Conservation (phyloP, 2,329 filamentous ascomycete species). For the Ilyonectria mors-panacis region DNA sequence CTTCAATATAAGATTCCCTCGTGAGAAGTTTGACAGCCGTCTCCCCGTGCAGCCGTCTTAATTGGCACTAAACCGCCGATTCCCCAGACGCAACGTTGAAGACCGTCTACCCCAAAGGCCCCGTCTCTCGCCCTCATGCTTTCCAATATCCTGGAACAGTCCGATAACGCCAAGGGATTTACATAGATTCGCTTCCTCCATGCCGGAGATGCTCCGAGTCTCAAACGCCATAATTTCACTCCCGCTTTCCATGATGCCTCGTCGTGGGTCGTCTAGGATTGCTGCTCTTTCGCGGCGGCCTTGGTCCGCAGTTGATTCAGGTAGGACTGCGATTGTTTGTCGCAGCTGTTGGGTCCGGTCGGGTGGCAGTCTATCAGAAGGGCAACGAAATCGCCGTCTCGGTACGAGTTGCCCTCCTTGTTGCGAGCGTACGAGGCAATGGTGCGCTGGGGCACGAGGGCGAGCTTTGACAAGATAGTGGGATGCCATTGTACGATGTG, state of each 20-base stretch:
- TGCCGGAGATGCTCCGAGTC: constrained; percentile 6
- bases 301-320: constrained; percentile 62
- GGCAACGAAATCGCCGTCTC: constrained; percentile 88
- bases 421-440: constrained; percentile 83
- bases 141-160: constrained; percentile 1
- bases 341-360: constrained; percentile 73
- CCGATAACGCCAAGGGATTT: constrained; percentile 8
- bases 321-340: constrained; percentile 75
- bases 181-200: not conserved
- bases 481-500: constrained; percentile 97
- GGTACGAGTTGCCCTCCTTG: constrained; percentile 75
- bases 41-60: not conserved
- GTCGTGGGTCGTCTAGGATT: constrained; percentile 11
- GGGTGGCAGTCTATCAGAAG: constrained; percentile 82
- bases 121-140: not conserved
- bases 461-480: constrained; percentile 91
- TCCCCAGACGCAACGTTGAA: not conserved
- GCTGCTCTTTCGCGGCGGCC: constrained; percentile 47
- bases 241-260: not conserved
- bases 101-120: not conserved
- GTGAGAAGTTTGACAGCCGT: too few relatives aligned
- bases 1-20: not conserved
- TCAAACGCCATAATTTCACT: constrained; percentile 26
- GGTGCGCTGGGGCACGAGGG: constrained; percentile 86
- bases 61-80: not conserved